Base-by-base conservation (phyloP, 768 basidiomycete genomes). In the Mrakia blollopis region DNA sequence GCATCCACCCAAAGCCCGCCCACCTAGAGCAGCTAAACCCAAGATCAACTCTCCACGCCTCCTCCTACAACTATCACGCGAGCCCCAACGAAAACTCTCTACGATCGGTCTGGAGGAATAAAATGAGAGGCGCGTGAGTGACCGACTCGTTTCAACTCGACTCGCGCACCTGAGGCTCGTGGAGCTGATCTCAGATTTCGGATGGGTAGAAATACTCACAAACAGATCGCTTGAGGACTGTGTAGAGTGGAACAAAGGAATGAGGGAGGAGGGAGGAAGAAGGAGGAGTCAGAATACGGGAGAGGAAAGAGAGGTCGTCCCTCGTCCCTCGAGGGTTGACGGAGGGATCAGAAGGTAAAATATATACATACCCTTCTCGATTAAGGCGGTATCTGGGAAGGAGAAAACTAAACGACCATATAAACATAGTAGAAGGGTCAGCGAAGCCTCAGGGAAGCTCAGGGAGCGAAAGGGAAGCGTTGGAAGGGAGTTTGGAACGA, bases 371-470 rank as follows among this genome's bases (percentile, higher is more conserved):
- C 44, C 44, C 44, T 47, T 47, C 14, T 10, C 44, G 2, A 47
- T 16, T 10, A 47, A 2, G 28, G 90, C 86, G 37, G 93, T 91
- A 83, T 95, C 92, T 57, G 97, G 97, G 92, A 99, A 98, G 75
- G 96, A 88, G 74, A 96, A 89, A 54, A 86, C 92, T 96, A 80
- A 13, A 74, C 69, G 63, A 72, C 8, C 25, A 62, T 37, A 77
- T 28, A 77, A 9, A 37, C n/a, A 35, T 35, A 74, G 41, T 28
- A 28, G n/a, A 79, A 47, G 57, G 44, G 25, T 73, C 23, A 76
- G 71, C 73, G 44, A 77, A 10, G 2, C 9, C 67, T 41, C 39
- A 21, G 72, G 52, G 57, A 7, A 44, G 61, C 65, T 30, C 37
- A 54, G 65, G 69, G 8, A 60, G 39, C 35, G 30, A 71, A 68